Percentiles rank a stretch among this genome's conserved stretches.
These are phyloP conservation scores for Thelonectria rubi DNA, from an alignment of 2,329 filamentous ascomycete genomes.

Conservation along the genomic window DNA sequence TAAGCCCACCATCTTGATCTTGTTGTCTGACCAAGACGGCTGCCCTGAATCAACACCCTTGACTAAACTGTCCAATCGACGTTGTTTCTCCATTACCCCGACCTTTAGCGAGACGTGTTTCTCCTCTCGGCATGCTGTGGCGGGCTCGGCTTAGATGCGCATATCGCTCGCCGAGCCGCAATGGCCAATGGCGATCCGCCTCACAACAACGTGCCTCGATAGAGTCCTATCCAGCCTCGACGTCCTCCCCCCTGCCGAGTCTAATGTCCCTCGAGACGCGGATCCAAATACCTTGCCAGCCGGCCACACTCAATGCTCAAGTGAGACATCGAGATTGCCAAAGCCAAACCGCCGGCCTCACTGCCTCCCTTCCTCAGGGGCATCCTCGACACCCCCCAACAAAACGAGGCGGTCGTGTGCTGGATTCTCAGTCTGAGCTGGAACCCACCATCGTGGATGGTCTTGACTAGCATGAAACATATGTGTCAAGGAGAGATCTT, in stretches of 20 bases:
- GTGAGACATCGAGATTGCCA: conserved; percentile 25
- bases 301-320: conserved; percentile 11
- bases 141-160: conserved; percentile 30
- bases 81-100: conserved; percentile 32
- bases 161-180: conserved; percentile 25
- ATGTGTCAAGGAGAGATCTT: not conserved
- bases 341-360: not conserved
- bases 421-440: not conserved
- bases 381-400: not conserved
- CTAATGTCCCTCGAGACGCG: conserved; percentile 22
- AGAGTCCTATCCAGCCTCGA: conserved; percentile 23
- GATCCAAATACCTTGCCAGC: conserved; percentile 4
- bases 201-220: conserved; percentile 38
- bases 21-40: conserved; percentile 6
- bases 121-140: conserved; percentile 26
- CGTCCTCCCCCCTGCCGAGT: conserved; percentile 19
- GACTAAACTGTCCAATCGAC: conserved; percentile 32
- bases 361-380: not conserved
- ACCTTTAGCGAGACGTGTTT: conserved; percentile 39
- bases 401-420: conserved; percentile 1
- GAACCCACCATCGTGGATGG: conserved; percentile 4
- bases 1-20: conserved; percentile 26
- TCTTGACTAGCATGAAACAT: conserved; percentile 7
- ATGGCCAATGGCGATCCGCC: conserved; percentile 35
- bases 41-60: conserved; percentile 15